Percentiles rank a stretch among this genome's conserved stretches.
Conservation (phyloP, 2,329 filamentous ascomycete species). For the Monilinia vaccinii-corymbosi region DNA sequence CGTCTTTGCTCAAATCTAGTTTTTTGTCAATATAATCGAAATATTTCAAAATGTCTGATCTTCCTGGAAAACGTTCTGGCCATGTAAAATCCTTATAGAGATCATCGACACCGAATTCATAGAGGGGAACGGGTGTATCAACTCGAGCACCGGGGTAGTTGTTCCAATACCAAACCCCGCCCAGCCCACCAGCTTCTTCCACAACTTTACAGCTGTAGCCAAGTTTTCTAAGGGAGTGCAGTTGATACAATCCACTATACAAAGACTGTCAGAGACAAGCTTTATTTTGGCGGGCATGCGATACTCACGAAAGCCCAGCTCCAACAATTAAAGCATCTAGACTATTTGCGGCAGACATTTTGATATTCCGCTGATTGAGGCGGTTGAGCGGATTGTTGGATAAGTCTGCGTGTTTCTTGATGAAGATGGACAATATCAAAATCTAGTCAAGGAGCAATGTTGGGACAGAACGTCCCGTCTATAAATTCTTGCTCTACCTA, state of each 20-base stretch:
- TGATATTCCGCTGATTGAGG: neutral
- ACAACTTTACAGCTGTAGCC: neutral
- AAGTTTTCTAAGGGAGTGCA: neutral
- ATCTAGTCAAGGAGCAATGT: neutral
- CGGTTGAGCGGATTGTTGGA: neutral
- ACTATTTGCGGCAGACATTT: neutral
- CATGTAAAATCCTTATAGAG: slow-evolving; percentile 39
- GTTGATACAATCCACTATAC: neutral
- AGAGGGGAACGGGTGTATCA: slow-evolving; percentile 18
- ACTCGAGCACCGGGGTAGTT: slow-evolving; percentile 39
- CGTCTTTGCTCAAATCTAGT: slow-evolving; percentile 35
- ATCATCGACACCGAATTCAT: slow-evolving; percentile 30
- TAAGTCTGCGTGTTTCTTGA: neutral
- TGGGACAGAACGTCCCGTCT: no score
- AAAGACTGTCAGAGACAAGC: neutral
- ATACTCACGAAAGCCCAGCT: neutral
- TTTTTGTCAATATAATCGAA: slow-evolving; percentile 39
- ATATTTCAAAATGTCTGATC: slow-evolving; percentile 36
- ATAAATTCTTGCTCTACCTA: no score
- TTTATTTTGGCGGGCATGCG: neutral
- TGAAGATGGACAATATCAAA: neutral
- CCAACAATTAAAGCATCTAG: neutral
- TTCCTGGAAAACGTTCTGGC: slow-evolving; percentile 33
- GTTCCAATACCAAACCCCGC: slow-evolving; percentile 27
- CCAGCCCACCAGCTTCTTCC: neutral